Conservation (phyloP, 371 early-diverging fungal species). For the Fennellomyces sp. region DNA sequence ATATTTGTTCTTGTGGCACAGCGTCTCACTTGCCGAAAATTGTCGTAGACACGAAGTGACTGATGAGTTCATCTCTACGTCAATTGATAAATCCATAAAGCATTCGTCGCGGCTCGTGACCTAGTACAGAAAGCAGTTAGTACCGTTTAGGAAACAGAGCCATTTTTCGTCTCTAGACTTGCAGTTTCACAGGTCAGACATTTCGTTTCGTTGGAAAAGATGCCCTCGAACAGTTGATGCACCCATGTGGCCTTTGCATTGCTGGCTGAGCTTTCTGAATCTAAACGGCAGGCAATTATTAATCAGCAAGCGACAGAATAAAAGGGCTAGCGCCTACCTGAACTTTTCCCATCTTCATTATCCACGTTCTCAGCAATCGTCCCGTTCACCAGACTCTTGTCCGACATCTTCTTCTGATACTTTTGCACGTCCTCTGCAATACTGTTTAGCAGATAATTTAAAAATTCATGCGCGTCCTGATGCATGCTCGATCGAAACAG, state of each 20-base stretch:
- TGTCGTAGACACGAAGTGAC: conserved; percentile 90
- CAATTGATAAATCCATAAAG: conserved; percentile 94
- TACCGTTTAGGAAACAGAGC: neutral
- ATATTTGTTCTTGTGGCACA: conserved; percentile 95
- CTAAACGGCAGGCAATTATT: neutral
- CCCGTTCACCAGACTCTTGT: conserved; percentile 12
- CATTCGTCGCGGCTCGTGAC: conserved; percentile 94
- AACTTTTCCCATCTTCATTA: neutral
- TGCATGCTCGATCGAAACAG: conserved; percentile 92
- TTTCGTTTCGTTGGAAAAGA: conserved; percentile 93
- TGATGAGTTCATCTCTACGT: conserved; percentile 94
- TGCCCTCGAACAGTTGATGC: conserved; percentile 94
- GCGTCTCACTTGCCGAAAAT: conserved; percentile 92
- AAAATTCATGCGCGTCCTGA: conserved; percentile 98
- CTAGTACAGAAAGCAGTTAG: conserved; percentile 33
- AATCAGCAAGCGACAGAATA: neutral
- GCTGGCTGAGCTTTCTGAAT: conserved; percentile 13
- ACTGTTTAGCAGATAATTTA: conserved; percentile 91
- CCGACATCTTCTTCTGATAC: conserved; percentile 45
- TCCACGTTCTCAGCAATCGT: conserved; percentile 7
- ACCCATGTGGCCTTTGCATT: conserved; percentile 80
- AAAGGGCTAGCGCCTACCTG: neutral
- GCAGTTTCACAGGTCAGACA: conserved; percentile 96
- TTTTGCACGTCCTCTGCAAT: conserved; percentile 86
- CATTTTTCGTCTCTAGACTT: conserved; percentile 10